phyloP scores from a whole-genome alignment of 495 filamentous ascomycete genomes.

The Penicillium cosmopolitanum region DNA sequence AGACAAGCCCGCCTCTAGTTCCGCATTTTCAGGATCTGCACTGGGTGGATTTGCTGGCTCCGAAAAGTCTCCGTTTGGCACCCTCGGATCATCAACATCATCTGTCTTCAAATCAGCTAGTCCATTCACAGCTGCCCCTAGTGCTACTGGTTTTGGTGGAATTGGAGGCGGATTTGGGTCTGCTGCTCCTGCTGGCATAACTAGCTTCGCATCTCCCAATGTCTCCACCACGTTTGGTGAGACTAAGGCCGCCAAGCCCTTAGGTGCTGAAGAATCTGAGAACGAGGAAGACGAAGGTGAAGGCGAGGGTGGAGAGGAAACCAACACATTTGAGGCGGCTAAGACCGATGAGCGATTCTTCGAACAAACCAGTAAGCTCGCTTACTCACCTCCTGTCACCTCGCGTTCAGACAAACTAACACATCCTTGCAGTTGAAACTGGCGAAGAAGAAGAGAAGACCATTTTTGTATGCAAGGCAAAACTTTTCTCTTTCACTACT shows the following conservation, averaged over 20 bases:
- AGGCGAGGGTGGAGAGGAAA: slow-evolving; percentile 46
- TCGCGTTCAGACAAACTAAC: not conserved
- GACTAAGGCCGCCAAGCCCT: slow-evolving; percentile 62
- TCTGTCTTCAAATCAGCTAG: slow-evolving; percentile 44
- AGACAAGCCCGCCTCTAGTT: slow-evolving; percentile 39
- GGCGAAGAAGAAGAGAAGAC: slow-evolving; percentile 70
- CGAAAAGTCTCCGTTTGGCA: slow-evolving; percentile 60
- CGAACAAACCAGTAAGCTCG: slow-evolving; percentile 65
- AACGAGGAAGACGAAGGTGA: slow-evolving; percentile 55
- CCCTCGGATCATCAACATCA: slow-evolving; percentile 44
- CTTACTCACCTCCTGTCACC: not conserved
- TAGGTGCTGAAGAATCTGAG: slow-evolving; percentile 72
- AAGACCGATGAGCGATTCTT: slow-evolving; percentile 69
- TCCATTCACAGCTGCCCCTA: slow-evolving; percentile 17
- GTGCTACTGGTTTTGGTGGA: slow-evolving; percentile 39
- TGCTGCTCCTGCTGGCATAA: slow-evolving; percentile 54
- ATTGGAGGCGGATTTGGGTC: slow-evolving; percentile 54
- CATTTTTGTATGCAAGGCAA: slow-evolving; percentile 68
- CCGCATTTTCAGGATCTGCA: slow-evolving; percentile 58
- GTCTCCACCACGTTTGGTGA: slow-evolving; percentile 55
- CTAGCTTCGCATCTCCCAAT: slow-evolving; percentile 70
- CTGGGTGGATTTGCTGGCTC: slow-evolving; percentile 56
- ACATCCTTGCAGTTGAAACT: slow-evolving; percentile 57
- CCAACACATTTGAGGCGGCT: slow-evolving; percentile 52
- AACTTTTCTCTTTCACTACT: slow-evolving; percentile 72